Base-by-base conservation (phyloP, 768 basidiomycete species). In the Clathrus columnatus region DNA sequence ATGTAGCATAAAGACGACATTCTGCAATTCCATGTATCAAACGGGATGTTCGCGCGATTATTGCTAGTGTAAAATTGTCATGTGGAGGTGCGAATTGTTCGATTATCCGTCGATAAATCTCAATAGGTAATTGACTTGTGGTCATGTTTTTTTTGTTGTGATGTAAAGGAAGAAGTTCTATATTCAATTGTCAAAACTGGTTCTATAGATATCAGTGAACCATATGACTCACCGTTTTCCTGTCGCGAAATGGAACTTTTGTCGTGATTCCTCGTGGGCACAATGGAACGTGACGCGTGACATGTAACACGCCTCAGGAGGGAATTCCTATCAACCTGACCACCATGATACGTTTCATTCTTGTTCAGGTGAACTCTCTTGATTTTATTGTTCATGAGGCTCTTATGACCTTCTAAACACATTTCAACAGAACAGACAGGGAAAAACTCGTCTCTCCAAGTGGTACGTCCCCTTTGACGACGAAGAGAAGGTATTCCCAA, bases 381-480 rank as follows among this genome's bases (percentile, higher is more conserved):
- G 11, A 23, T 11, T 11, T 27, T 7, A 17, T 0, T 48, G 28
- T 27, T 21, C 51, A 21, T 45, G 27, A 18, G 4, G 26, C 43
- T n/a, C 27, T 29, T 17, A 27, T 45, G 29, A 20, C 32, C 48
- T 18, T 45, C 28, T 7, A 1, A 6, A 32, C 30, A 44, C 58
- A n/a, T n/a, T 17, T 20, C 8, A 43, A 4, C 61, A 98, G 93
- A 98, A 98, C 68, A 84, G 95, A 41, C 96, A 99, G 73, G 96
- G 96, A 17, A 99, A 99, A 74, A 98, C 95, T 2, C 78, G 96
- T 54, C 70, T 98, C 49, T 93, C 91, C 8, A 98, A 98, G 71
- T 99, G 95, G 95, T 98, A 98, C 73, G 91, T 91, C 24, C 96
- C 96, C 1, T 98, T 93, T 62, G 94, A 97, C 63, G 96, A 99